Conservation (phyloP, 306 rosid genomes). For the Casuarina cunninghamiana region DNA sequence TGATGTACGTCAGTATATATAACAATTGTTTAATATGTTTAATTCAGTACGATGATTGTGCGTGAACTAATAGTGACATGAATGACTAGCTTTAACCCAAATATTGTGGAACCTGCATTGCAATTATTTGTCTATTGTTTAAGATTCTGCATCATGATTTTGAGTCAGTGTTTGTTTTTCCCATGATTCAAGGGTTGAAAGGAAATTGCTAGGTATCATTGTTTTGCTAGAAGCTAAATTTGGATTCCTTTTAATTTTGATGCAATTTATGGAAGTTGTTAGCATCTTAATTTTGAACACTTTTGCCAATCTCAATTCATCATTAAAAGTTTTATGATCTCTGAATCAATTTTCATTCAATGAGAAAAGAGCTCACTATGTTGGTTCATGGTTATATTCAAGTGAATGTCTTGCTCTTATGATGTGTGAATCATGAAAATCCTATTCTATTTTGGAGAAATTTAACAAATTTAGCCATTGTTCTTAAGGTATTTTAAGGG, state of each 20-base stretch:
- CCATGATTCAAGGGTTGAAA: neutral
- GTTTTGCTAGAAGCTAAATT: neutral
- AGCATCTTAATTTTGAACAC: neutral
- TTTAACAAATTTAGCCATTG: conserved; percentile 9
- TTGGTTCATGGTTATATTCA: neutral
- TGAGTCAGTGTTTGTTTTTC: neutral
- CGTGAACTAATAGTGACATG: neutral
- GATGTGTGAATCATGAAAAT: neutral
- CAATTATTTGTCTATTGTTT: neutral
- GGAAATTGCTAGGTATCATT: neutral
- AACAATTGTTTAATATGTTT: too few species aligned
- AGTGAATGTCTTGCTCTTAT: neutral
- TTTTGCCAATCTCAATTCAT: neutral
- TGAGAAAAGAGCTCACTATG: neutral
- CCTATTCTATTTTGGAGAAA: neutral
- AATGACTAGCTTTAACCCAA: neutral
- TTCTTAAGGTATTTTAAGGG: conserved; percentile 83
- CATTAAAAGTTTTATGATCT: neutral
- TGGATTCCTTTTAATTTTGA: neutral
- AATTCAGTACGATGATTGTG: neutral
- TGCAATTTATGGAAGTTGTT: neutral
- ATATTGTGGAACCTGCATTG: neutral
- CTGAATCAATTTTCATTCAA: neutral
- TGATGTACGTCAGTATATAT: too few species aligned
- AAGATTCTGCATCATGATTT: neutral